Evolutionary conservation across 805 yeast species (phyloP), one percentile per base, ranked within the genome.

Genomic region (Myxozyma kluyveri): DNA sequence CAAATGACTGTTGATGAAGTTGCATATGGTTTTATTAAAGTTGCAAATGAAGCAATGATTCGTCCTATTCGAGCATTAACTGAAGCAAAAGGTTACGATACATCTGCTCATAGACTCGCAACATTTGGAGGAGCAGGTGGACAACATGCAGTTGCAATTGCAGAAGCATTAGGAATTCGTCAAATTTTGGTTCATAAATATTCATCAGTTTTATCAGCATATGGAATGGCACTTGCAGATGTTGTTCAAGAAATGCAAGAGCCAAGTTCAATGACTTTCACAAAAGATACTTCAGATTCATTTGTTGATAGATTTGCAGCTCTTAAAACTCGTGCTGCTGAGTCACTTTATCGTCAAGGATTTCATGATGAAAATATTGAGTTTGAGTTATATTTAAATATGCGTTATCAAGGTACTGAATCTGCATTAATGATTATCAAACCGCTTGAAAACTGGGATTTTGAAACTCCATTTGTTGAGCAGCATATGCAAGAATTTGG

Each of bases 41-140:
- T 88, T 4, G 96, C 96, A 1, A 84, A 86, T 62, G 95, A 86
- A 62, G 73, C 89, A 1, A 88, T 88, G 96, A 86, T 93, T n/a
- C 77, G 95, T 56, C 96, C 96, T 1, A 86, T 88, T 48, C 75
- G 96, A 52, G 82, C 85, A 38, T 70, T 88, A 47, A 88, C 96
- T 0, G 96, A 88, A 65, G 87, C 91, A 1, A 86, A 82, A 63
- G 96, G 96, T 3, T 81, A 82, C 63, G 75, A 79, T 38, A 75
- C 82, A 0, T 66, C 84, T 7, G 72, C 77, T 9, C 96, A 88
- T 66, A 71, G 84, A 52, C 69, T 88, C 53, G 95, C 89, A 1
- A 78, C 91, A 1, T 88, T 88, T 69, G 96, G 96, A 42, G 96
- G 96, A 44, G 95, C 95, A 23, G 96, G 96, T 48, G 96, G 96